These are phyloP conservation scores for Xylariaceae sp. DNA, from an alignment of 2,329 filamentous ascomycete genomes.

Conservation along the genomic window DNA sequence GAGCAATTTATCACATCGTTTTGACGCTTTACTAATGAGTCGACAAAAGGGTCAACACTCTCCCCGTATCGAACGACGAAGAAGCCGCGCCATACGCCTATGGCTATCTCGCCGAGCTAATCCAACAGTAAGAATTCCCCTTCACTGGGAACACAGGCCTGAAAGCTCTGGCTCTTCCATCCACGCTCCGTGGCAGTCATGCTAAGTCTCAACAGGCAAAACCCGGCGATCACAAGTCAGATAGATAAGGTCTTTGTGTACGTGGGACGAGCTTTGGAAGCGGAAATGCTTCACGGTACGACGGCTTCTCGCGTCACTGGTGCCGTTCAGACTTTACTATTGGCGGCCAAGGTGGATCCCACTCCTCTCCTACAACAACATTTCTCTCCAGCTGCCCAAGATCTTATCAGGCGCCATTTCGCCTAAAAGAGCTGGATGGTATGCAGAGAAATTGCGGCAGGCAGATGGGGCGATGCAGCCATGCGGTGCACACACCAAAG, in stretches of 20 bases:
- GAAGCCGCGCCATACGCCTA: constrained; percentile 97
- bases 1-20: constrained; percentile 1
- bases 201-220: constrained; percentile 59
- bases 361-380: constrained; percentile 67
- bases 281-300: constrained; percentile 83
- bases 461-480: too few species aligned
- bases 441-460: too few species aligned
- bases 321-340: constrained; percentile 75
- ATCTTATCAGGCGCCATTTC: constrained; percentile 77
- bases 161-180: too few species aligned
- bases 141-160: not conserved
- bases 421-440: constrained; percentile 39
- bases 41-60: constrained; percentile 64
- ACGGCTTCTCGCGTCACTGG: constrained; percentile 74
- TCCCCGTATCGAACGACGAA: constrained; percentile 92
- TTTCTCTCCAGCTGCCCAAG: constrained; percentile 77
- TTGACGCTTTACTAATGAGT: constrained; percentile 2
- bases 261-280: constrained; percentile 85
- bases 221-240: constrained; percentile 75
- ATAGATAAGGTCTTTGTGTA: constrained; percentile 79
- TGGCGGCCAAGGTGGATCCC: constrained; percentile 70
- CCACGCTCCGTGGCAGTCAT: too few species aligned
- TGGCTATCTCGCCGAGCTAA: constrained; percentile 83
- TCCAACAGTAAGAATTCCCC: constrained; percentile 75
- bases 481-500: too few species aligned